Percentiles rank a stretch among this genome's conserved stretches.
Evolutionary conservation across 805 yeast genomes (phyloP).

Genomic region (Yarrowia phangngaensis): DNA sequence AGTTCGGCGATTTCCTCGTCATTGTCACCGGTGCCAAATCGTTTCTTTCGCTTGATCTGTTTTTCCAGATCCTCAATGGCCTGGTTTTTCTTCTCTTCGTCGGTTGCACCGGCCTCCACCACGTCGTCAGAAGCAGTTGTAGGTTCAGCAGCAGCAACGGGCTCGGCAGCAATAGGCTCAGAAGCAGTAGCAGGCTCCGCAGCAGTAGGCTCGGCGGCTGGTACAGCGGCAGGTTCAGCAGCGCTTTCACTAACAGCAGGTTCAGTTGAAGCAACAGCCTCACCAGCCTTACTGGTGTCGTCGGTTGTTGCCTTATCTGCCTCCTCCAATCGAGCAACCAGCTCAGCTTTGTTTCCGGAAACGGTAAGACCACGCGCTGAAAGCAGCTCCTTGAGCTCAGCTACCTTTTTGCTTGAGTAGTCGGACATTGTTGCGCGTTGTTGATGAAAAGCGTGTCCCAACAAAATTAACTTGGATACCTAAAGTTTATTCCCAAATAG

Average conservation of each 20-base stretch:
- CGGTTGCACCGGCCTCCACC: constrained; percentile 30
- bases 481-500: too few species aligned
- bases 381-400: constrained; percentile 76
- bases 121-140: constrained; percentile 5
- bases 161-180: neutral
- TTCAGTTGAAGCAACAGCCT: too few species aligned
- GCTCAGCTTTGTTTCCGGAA: constrained; percentile 79
- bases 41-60: constrained; percentile 67
- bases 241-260: too few species aligned
- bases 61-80: constrained; percentile 65
- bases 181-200: constrained; percentile 1
- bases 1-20: constrained; percentile 46
- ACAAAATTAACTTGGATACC: too few species aligned
- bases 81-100: constrained; percentile 48
- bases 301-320: constrained; percentile 43
- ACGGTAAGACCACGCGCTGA: constrained; percentile 61
- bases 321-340: constrained; percentile 60
- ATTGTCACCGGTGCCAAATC: constrained; percentile 61
- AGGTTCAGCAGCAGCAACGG: constrained; percentile 5
- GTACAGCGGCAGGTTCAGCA: too few species aligned
- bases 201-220: constrained; percentile 1
- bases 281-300: neutral
- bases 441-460: neutral
- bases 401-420: constrained; percentile 46
- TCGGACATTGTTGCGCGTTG: constrained; percentile 33